Percentiles rank a stretch among this genome's conserved stretches.
Conservation (phyloP, 1,139 yeast species). For the Saccharomyces pastorianus region DNA sequence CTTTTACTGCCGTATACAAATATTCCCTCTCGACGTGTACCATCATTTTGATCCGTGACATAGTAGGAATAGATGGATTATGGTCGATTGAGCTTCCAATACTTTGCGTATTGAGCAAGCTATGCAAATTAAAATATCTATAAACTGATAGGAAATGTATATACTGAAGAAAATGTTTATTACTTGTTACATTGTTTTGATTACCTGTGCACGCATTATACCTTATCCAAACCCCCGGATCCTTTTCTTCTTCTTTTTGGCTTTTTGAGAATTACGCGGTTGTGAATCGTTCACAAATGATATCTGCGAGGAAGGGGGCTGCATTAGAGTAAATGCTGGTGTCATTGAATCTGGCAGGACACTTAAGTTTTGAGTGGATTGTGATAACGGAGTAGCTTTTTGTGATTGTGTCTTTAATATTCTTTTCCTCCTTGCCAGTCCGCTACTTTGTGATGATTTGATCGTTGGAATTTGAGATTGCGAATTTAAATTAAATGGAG, state of each 20-base stretch:
- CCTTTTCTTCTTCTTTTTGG: slow-evolving; percentile 4
- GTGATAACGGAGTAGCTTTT: not conserved
- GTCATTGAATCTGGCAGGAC: slow-evolving; percentile 4
- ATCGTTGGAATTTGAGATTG: slow-evolving; percentile 5
- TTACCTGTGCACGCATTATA: not conserved
- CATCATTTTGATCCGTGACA: too few species aligned
- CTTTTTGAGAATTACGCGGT: not conserved
- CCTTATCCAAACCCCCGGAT: slow-evolving; percentile 5
- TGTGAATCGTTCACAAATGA: not conserved
- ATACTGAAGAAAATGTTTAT: not conserved
- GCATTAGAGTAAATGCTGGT: slow-evolving; percentile 4
- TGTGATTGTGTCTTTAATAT: not conserved
- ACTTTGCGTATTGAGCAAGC: not conserved
- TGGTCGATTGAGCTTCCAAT: not conserved
- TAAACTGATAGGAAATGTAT: not conserved
- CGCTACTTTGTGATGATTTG: slow-evolving; percentile 2
- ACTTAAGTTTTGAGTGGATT: not conserved
- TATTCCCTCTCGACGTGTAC: too few species aligned
- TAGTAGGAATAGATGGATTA: too few species aligned
- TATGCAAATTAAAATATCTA: not conserved
- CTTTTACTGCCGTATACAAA: too few species aligned
- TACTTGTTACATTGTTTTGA: not conserved
- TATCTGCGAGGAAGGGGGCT: slow-evolving; percentile 1
- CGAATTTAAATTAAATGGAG: slow-evolving; percentile 13
- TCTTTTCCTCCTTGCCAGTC: not conserved